These are phyloP conservation scores for Vigna trinervia DNA, from an alignment of 306 rosid genomes.

Conservation along the genomic window DNA sequence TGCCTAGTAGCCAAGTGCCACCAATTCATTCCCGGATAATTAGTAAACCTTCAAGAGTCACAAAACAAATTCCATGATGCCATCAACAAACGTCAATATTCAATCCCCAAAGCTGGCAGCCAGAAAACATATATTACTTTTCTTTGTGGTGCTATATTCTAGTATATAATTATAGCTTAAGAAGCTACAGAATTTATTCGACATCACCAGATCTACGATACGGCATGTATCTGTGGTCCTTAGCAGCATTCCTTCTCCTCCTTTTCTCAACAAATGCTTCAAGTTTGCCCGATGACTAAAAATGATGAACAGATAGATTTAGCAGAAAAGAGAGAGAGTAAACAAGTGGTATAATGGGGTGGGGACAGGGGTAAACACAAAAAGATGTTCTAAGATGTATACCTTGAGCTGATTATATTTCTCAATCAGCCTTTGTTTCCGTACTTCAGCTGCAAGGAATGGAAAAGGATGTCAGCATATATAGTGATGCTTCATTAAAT, in stretches of 20 bases:
- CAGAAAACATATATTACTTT: neutral
- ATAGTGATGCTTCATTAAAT: conserved; percentile 1
- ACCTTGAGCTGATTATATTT: conserved; percentile 82
- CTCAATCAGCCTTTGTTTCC: conserved; percentile 67
- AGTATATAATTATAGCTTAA: neutral
- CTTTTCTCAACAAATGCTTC: conserved; percentile 70
- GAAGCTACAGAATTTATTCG: conserved; percentile 38
- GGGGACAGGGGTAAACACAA: neutral
- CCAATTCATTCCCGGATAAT: neutral
- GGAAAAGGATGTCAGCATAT: conserved; percentile 34
- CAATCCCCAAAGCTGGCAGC: no score
- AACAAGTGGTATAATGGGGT: neutral
- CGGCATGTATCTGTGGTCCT: conserved; percentile 79
- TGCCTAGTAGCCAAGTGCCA: neutral
- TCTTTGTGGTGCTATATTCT: neutral
- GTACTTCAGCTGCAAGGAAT: conserved; percentile 71
- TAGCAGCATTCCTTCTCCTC: conserved; percentile 87
- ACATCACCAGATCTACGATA: conserved; percentile 61
- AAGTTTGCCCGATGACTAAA: conserved; percentile 78
- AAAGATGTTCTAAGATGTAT: conserved; percentile 30
- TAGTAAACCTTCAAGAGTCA: neutral
- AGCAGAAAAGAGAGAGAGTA: neutral
- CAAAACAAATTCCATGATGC: neutral
- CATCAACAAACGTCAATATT: neutral
- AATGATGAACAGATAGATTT: conserved; percentile 24